Percentiles rank a stretch among this genome's conserved stretches.
These are phyloP conservation scores for Dendrobium chrysotoxum DNA, from an alignment of 106 monocot species.

Conservation along the genomic window DNA sequence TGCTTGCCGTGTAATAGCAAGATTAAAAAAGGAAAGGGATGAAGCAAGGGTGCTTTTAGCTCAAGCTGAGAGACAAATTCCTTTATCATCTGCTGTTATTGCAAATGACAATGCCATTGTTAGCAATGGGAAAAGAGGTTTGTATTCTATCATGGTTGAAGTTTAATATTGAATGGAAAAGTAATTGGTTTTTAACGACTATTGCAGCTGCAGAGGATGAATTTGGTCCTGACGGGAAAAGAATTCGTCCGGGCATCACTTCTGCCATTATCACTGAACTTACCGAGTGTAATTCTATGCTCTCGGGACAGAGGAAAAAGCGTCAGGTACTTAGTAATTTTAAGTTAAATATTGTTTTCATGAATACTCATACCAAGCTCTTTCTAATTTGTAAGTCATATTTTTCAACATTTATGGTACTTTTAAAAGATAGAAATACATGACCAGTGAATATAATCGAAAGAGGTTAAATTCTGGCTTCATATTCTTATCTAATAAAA, in stretches of 20 bases:
- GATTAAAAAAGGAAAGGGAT: slow-evolving; percentile 93
- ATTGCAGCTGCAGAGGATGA: slow-evolving; percentile 61
- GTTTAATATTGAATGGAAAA: not conserved
- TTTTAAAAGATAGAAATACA: not conserved
- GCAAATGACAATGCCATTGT: slow-evolving; percentile 24
- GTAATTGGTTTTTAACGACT: not conserved
- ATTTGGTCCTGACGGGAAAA: slow-evolving; percentile 93
- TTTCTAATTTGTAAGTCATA: not conserved
- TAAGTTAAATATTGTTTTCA: not conserved
- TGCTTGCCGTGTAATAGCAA: slow-evolving; percentile 96
- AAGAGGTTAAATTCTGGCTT: not conserved
- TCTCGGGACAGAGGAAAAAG: slow-evolving; percentile 88
- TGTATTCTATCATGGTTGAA: not conserved
- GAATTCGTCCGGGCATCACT: slow-evolving; percentile 80
- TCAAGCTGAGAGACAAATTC: slow-evolving; percentile 87
- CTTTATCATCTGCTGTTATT: slow-evolving; percentile 26
- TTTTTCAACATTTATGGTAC: not conserved
- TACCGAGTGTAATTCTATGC: slow-evolving; percentile 69
- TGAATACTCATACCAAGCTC: not conserved
- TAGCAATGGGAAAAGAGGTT: slow-evolving; percentile 81
- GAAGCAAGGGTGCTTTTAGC: slow-evolving; percentile 72
- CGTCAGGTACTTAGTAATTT: slow-evolving; percentile 52
- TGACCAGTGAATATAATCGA: not conserved
- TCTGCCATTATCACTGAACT: slow-evolving; percentile 69
- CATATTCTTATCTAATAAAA: not conserved